Percentiles rank a stretch among this genome's conserved stretches.
Evolutionary conservation across 768 basidiomycete species (phyloP).

Genomic region (Neoboletus brunneissimus): DNA sequence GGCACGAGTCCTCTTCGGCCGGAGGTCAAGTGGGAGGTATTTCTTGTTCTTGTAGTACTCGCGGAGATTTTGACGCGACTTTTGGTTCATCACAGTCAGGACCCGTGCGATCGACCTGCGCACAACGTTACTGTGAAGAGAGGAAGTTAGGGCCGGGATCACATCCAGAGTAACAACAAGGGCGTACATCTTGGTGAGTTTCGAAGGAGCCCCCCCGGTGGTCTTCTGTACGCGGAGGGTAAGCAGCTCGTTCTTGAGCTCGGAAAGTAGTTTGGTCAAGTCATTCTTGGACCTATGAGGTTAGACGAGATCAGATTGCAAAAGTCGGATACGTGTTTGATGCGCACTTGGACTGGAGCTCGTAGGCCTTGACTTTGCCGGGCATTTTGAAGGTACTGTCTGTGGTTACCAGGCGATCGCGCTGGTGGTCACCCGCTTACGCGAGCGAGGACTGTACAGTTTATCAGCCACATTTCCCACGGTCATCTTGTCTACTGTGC

Average conservation of each 20-base stretch:
- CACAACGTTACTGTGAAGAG: conserved; percentile 71
- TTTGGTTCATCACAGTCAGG: conserved; percentile 97
- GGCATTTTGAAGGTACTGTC: conserved; percentile 57
- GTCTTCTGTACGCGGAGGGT: conserved; percentile 97
- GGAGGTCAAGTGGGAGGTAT: conserved; percentile 95
- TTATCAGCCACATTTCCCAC: conserved; percentile 43
- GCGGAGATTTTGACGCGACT: conserved; percentile 92
- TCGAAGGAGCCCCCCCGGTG: conserved; percentile 90
- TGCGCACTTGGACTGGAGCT: conserved; percentile 90
- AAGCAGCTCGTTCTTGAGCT: conserved; percentile 95
- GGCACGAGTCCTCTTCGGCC: conserved; percentile 96
- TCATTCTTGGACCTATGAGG: conserved; percentile 86
- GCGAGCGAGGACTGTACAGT: conserved; percentile 38
- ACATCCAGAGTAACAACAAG: background rate
- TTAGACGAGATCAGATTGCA: background rate
- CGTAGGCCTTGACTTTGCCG: conserved; percentile 93
- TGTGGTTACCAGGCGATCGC: conserved; percentile 34
- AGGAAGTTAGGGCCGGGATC: background rate
- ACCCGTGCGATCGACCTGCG: conserved; percentile 99
- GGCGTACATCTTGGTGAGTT: conserved; percentile 95
- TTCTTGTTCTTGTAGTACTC: conserved; percentile 99
- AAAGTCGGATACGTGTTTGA: background rate
- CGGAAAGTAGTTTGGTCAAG: conserved; percentile 88
- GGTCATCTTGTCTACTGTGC: conserved; percentile 1
- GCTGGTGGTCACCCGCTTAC: conserved; percentile 31